phyloP scores from a whole-genome alignment of 2,329 filamentous ascomycete genomes.

The Fusarium domesticum region DNA sequence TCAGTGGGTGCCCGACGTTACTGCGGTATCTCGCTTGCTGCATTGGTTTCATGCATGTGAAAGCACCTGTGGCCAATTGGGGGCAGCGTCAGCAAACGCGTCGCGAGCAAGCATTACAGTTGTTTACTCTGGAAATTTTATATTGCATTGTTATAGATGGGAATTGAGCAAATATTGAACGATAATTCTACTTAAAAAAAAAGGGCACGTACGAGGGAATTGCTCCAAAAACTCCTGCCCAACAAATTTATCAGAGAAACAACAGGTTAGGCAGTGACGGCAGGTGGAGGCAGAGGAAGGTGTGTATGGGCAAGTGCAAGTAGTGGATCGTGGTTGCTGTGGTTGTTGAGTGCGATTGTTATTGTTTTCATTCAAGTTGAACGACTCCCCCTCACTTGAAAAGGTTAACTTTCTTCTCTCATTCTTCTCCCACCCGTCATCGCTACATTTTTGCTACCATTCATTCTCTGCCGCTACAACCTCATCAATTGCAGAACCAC shows the following conservation, averaged over 20 bases:
- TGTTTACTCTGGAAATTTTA: no score
- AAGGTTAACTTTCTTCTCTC: constrained; percentile 8
- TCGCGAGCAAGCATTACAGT: neutral
- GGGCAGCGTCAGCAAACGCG: neutral
- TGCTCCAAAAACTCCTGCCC: no score
- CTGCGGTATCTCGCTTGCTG: neutral
- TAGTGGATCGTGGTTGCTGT: constrained; percentile 14
- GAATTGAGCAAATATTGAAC: neutral
- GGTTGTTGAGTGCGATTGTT: constrained; percentile 1
- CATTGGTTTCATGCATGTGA: neutral
- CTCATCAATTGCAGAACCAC: neutral
- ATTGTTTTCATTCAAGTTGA: constrained; percentile 18
- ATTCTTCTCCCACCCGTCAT: constrained; percentile 5
- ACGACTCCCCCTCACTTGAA: constrained; percentile 1
- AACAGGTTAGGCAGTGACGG: neutral
- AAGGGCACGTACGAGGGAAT: no score
- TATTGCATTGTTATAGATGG: neutral
- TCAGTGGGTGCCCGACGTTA: neutral
- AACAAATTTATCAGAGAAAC: no score
- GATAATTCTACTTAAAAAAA: no score
- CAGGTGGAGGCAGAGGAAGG: neutral
- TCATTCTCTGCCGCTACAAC: neutral
- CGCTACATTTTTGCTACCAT: neutral
- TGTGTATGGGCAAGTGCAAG: neutral
- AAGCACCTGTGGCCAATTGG: neutral